These are phyloP conservation scores for Alternaria atra DNA, from an alignment of 2,329 filamentous ascomycete genomes.

Conservation along the genomic window DNA sequence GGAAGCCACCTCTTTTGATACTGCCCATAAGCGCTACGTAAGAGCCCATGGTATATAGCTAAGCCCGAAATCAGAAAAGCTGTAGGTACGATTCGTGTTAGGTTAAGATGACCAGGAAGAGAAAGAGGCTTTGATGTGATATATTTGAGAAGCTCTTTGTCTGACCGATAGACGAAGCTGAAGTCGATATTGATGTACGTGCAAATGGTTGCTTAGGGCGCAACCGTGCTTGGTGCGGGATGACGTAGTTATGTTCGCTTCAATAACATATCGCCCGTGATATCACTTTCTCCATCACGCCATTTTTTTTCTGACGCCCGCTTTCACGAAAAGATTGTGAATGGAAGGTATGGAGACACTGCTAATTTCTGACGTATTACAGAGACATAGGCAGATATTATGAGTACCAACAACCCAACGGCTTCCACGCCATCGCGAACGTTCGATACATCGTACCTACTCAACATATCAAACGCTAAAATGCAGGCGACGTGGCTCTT, in stretches of 20 bases:
- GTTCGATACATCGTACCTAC: not conserved
- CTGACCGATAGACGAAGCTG: not conserved
- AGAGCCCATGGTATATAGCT: not conserved
- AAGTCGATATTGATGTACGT: not conserved
- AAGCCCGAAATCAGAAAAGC: not conserved
- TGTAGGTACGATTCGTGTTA: not conserved
- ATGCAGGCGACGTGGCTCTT: not conserved
- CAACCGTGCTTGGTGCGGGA: not conserved
- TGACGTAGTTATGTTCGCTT: not conserved
- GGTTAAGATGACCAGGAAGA: not conserved
- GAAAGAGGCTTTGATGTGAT: not conserved
- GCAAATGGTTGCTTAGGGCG: not conserved
- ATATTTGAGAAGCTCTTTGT: not conserved
- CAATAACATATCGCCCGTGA: not conserved
- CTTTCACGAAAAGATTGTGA: not conserved
- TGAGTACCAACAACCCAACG: not conserved
- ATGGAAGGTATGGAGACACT: not conserved
- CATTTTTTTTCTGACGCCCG: not conserved
- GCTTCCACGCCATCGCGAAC: not conserved
- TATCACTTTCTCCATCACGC: not conserved
- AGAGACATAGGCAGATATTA: not conserved
- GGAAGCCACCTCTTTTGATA: not conserved
- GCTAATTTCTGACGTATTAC: not conserved
- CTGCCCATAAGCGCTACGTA: not conserved
- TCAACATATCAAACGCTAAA: not conserved